phyloP scores from a whole-genome alignment of 306 rosid genomes.

The Cicer yamashitae region DNA sequence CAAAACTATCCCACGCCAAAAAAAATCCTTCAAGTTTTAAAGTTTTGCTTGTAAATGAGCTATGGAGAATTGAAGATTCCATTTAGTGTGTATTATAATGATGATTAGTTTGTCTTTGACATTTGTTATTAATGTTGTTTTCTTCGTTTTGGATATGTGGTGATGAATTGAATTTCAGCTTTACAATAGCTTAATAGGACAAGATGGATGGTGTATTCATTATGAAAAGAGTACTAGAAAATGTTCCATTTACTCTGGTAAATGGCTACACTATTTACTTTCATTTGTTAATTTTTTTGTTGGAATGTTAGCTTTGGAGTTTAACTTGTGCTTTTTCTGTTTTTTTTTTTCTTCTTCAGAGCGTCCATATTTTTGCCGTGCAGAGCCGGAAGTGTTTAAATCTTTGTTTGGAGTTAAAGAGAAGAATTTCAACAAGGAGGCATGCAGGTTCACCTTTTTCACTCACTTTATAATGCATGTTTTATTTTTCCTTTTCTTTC shows the following conservation, averaged over 20 bases:
- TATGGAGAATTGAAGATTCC: not conserved
- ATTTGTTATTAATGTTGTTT: not conserved
- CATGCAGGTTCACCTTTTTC: slow-evolving; percentile 76
- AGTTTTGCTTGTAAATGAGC: not conserved
- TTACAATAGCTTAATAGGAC: slow-evolving; percentile 77
- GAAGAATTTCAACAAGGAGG: slow-evolving; percentile 77
- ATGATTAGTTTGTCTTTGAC: not conserved
- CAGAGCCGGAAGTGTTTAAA: slow-evolving; percentile 69
- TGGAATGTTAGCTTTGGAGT: slow-evolving; percentile 11
- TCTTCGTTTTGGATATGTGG: not conserved
- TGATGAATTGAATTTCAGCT: slow-evolving; percentile 60
- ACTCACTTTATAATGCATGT: not conserved
- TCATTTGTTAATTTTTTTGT: not conserved
- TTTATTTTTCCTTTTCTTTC: not conserved
- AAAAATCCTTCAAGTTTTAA: not conserved
- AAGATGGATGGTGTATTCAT: slow-evolving; percentile 92
- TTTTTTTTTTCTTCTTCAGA: slow-evolving; percentile 52
- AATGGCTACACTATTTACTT: slow-evolving; percentile 1
- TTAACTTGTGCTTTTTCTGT: not conserved
- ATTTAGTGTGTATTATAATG: not conserved
- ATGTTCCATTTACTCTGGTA: slow-evolving; percentile 86
- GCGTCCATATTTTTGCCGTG: slow-evolving; percentile 93
- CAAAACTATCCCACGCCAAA: too few species aligned
- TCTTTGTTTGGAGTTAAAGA: slow-evolving; percentile 64
- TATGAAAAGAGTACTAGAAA: slow-evolving; percentile 74